phyloP scores from a whole-genome alignment of 106 monocot genomes.

The Dendrobium chrysotoxum region DNA sequence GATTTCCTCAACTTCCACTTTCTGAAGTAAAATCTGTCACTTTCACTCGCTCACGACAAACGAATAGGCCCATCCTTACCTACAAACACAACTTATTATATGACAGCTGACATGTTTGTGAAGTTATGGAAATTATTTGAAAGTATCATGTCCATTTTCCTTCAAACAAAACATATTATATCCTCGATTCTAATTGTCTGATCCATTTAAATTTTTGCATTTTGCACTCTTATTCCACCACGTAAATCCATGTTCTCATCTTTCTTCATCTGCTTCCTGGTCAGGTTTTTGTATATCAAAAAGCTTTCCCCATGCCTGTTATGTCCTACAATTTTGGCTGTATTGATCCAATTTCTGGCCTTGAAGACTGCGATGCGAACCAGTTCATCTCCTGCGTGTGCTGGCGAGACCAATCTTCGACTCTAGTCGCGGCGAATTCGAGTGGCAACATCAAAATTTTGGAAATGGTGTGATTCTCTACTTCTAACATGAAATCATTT shows the following conservation, averaged over 20 bases:
- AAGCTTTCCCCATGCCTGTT: constrained; percentile 84
- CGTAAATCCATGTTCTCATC: not conserved
- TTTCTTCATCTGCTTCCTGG: not conserved
- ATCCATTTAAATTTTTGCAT: not conserved
- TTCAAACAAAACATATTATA: not conserved
- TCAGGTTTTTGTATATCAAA: constrained; percentile 89
- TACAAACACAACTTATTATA: not conserved
- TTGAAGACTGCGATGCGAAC: constrained; percentile 23
- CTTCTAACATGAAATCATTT: not conserved
- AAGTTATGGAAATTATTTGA: not conserved
- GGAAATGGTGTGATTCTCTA: constrained; percentile 56
- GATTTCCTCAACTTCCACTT: too few species aligned
- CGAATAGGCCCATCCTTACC: not conserved
- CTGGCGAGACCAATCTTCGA: constrained; percentile 67
- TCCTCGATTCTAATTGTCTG: not conserved
- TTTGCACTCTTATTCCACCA: not conserved
- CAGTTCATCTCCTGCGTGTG: constrained; percentile 88
- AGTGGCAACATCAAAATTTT: constrained; percentile 79
- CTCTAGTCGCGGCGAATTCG: constrained; percentile 80
- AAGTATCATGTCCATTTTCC: not conserved
- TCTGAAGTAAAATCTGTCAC: too few species aligned
- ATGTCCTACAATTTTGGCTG: constrained; percentile 67
- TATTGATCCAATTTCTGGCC: constrained; percentile 43
- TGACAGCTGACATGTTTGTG: not conserved
- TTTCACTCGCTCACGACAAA: too few species aligned